Base-by-base conservation (phyloP, 2,329 filamentous ascomycete species). In the Orbilia brochopaga region DNA sequence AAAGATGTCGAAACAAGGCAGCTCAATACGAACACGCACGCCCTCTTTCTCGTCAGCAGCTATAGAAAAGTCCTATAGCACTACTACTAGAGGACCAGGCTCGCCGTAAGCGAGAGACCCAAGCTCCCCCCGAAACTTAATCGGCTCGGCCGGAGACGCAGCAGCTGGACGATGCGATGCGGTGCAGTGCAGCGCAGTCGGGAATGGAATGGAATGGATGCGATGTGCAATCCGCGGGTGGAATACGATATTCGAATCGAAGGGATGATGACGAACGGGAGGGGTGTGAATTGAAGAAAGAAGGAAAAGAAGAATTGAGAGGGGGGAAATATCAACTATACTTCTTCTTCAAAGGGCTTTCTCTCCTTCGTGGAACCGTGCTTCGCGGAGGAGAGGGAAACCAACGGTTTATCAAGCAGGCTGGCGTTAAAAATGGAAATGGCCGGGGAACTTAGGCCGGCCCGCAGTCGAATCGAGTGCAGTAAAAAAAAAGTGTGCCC, bases 351-450 rank as follows among this genome's bases (percentile, higher is more conserved):
- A 44, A 42, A 52, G 57, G 32, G 52, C 21, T 24, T 40, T 42
- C 32, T 15, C 19, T 51, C 23, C 46, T 51, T 51, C 19, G n/a
- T 21, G 19, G 46, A 52, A 42, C 50, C 42, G 3, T 32, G 27
- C 27, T 32, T 32, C 8, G 27, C 27, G 57, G 58, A 56, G 64
- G 61, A 56, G 48, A 46, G 48, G 56, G 48, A 30, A 37, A 56
- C n/a, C 2, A n/a, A 37, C 35, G 52, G 53, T 62, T 69, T 59
- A 70, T 63, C 52, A 70, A 59, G 55, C 24, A n/a, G 15, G 61
- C n/a, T 58, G 61, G 58, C 58, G 66, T 58, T 70, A 64, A 65
- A 72, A 72, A 72, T 72, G 67, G 67, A 72, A 72, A 65, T 72
- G 67, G 67, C 67, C 67, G 67, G 67, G 67, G 59, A 63, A 51